Conservation (phyloP, 495 filamentous ascomycete species). For the Neurospora intermedia region DNA sequence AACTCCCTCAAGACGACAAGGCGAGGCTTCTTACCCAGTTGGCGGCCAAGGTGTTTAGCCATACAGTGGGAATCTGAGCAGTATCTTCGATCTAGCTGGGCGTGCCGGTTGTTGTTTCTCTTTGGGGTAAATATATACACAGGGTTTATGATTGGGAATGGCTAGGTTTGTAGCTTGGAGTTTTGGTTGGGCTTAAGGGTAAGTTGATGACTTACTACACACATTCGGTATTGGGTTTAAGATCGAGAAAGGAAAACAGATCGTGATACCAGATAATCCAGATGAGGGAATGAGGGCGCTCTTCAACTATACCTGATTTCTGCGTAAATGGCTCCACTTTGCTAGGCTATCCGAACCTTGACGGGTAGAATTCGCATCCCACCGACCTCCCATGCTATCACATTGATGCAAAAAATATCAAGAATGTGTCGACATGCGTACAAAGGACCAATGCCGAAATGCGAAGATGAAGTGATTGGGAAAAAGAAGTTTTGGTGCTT, state of each 20-base stretch:
- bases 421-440: neutral
- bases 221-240: neutral
- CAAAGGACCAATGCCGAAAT: no score
- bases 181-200: neutral
- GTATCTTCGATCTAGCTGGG: neutral
- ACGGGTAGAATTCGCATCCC: neutral
- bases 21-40: constrained; percentile 66
- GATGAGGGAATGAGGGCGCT: neutral
- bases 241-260: neutral
- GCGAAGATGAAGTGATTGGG: no score
- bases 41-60: constrained; percentile 61
- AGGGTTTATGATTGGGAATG: neutral
- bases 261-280: neutral
- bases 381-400: neutral
- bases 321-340: neutral
- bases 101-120: neutral
- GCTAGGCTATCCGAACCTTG: neutral
- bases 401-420: neutral
- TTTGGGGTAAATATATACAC: neutral
- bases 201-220: neutral
- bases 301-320: neutral
- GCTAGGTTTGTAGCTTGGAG: neutral
- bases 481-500: no score
- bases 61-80: constrained; percentile 35
- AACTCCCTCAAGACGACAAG: constrained; percentile 71